A percentile compares a stretch with the other conserved stretches of the same genome.
These are phyloP conservation scores for Sarocladium kiliense DNA, from an alignment of 2,329 filamentous ascomycete genomes.

Conservation along the genomic window DNA sequence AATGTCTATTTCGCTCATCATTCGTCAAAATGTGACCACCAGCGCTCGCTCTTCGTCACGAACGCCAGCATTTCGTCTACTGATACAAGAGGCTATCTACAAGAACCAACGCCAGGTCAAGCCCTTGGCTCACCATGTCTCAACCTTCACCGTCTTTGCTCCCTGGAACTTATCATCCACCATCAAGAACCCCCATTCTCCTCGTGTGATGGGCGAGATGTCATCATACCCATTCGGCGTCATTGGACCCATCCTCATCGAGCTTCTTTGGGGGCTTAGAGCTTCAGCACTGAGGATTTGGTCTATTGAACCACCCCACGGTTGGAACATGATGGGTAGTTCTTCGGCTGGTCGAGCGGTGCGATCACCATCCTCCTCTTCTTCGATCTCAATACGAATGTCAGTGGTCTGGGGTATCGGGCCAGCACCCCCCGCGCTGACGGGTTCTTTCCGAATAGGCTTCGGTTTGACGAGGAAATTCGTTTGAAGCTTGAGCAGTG, in stretches of 20 bases:
- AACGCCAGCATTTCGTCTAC: background rate
- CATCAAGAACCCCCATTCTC: conserved; percentile 60
- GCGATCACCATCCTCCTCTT: conserved; percentile 29
- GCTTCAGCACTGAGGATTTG: conserved; percentile 30
- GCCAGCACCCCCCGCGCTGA: conserved; percentile 11
- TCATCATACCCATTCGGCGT: conserved; percentile 58
- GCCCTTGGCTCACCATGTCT: conserved; percentile 38
- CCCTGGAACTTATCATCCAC: conserved; percentile 38
- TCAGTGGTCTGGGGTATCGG: background rate
- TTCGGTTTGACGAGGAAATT: conserved; percentile 26
- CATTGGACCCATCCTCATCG: conserved; percentile 35
- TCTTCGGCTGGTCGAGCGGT: conserved; percentile 32
- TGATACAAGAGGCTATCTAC: conserved; percentile 2
- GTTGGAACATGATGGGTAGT: conserved; percentile 19
- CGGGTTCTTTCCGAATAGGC: background rate
- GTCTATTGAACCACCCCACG: conserved; percentile 37
- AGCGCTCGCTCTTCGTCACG: background rate
- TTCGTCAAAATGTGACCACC: background rate
- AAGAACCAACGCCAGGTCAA: background rate
- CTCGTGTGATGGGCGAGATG: conserved; percentile 56
- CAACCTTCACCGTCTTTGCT: conserved; percentile 43
- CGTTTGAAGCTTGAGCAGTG: conserved; percentile 38
- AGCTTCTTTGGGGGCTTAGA: conserved; percentile 16
- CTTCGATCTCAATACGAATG: conserved; percentile 10
- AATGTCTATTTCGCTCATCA: conserved; percentile 1